Evolutionary conservation across 768 basidiomycete species (phyloP).

Genomic region (Termitomyces titanicus): DNA sequence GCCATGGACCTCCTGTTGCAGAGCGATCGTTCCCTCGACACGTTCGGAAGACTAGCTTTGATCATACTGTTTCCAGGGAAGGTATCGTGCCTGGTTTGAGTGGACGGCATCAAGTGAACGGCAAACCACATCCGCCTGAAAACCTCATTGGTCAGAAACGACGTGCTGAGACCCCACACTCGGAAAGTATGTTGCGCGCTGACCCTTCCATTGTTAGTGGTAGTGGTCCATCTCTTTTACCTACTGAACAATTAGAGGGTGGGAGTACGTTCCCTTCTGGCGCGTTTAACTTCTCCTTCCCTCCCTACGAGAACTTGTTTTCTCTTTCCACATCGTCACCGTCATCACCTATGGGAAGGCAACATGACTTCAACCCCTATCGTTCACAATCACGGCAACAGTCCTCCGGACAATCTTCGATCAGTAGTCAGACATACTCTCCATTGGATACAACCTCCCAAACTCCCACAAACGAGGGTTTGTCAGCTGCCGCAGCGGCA

Average conservation of each 20-base stretch:
- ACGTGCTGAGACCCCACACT: slow-evolving; percentile 76
- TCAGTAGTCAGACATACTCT: slow-evolving; percentile 19
- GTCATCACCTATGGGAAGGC: slow-evolving; percentile 18
- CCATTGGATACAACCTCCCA: slow-evolving; percentile 23
- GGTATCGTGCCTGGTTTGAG: slow-evolving; percentile 53
- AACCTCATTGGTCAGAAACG: slow-evolving; percentile 71
- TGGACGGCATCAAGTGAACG: slow-evolving; percentile 80
- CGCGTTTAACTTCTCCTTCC: slow-evolving; percentile 71
- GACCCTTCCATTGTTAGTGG: slow-evolving; percentile 62
- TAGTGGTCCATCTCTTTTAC: slow-evolving; percentile 12
- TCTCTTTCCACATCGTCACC: slow-evolving; percentile 37
- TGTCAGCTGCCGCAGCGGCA: slow-evolving; percentile 63
- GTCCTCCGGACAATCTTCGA: slow-evolving; percentile 19
- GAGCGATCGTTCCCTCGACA: slow-evolving; percentile 73
- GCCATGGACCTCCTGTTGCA: slow-evolving; percentile 25
- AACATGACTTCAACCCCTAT: slow-evolving; percentile 12
- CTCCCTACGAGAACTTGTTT: slow-evolving; percentile 63
- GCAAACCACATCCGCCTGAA: slow-evolving; percentile 65
- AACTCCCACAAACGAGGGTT: slow-evolving; percentile 36
- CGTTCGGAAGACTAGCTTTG: slow-evolving; percentile 92
- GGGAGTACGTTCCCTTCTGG: slow-evolving; percentile 60
- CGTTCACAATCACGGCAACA: slow-evolving; percentile 10
- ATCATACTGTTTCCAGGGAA: slow-evolving; percentile 81
- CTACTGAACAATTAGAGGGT: slow-evolving; percentile 31
- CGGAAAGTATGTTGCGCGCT: slow-evolving; percentile 74